These are phyloP conservation scores for Suhomyces pyralidae DNA, from an alignment of 805 yeast species.

Conservation along the genomic window DNA sequence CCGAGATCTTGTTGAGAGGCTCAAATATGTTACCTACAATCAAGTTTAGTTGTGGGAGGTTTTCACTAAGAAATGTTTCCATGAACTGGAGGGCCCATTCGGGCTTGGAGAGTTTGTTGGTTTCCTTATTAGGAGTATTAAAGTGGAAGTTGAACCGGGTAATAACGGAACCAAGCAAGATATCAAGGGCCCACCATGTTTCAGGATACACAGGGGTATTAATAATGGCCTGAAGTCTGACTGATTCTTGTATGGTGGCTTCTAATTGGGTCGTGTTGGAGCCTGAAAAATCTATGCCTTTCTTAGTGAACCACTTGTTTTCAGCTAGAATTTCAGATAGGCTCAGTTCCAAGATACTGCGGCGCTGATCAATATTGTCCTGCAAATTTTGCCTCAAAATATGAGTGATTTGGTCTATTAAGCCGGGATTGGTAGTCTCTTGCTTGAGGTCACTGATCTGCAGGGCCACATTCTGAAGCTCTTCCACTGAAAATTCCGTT, in stretches of 20 bases:
- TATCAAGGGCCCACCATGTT: constrained; percentile 50
- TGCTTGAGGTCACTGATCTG: neutral
- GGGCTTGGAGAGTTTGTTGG: constrained; percentile 64
- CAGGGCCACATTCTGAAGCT: neutral
- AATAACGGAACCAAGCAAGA: constrained; percentile 44
- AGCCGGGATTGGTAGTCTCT: neutral
- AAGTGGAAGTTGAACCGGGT: constrained; percentile 61
- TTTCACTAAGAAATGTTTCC: constrained; percentile 40
- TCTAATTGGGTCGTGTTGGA: neutral
- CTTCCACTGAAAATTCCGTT: neutral
- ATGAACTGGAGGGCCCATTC: constrained; percentile 64
- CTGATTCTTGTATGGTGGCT: constrained; percentile 11
- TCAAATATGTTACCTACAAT: constrained; percentile 35
- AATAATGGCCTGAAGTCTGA: constrained; percentile 30
- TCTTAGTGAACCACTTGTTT: neutral
- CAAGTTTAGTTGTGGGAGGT: constrained; percentile 38
- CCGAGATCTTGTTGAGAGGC: constrained; percentile 24
- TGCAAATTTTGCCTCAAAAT: neutral
- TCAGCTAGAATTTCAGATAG: neutral
- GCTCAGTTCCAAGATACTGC: neutral
- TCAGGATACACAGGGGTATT: constrained; percentile 29
- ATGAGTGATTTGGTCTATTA: neutral
- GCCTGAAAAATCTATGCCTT: neutral
- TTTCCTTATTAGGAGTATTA: constrained; percentile 47
- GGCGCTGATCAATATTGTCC: neutral